Evolutionary conservation across 257 asterid genomes (phyloP).

Genomic region (Solanum corneliomulleri): DNA sequence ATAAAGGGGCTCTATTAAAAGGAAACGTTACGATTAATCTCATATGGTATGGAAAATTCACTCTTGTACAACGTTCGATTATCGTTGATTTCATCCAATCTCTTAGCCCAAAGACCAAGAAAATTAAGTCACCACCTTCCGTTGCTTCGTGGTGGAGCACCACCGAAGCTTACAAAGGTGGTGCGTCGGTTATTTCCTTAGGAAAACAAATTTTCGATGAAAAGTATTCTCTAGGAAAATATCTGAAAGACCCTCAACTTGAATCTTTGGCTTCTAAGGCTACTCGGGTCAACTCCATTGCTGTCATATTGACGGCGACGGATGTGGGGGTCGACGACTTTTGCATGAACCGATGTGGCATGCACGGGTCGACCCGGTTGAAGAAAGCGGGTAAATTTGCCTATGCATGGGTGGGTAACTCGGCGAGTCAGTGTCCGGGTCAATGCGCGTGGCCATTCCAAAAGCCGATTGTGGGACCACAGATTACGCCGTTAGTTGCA

Average conservation of each 20-base stretch:
- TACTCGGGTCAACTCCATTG: constrained; percentile 4
- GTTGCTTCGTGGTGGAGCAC: constrained; percentile 38
- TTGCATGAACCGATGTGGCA: constrained; percentile 36
- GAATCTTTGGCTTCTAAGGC: constrained; percentile 13
- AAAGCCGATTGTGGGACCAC: constrained; percentile 34
- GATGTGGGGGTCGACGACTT: constrained; percentile 35
- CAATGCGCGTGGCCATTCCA: constrained; percentile 48
- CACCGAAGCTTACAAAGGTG: constrained; percentile 21
- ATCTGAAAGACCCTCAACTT: constrained; percentile 13
- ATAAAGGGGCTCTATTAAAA: constrained; percentile 24
- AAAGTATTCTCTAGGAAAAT: constrained; percentile 23
- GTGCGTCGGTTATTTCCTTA: not conserved
- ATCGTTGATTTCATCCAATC: constrained; percentile 30
- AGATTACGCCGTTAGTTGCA: constrained; percentile 24
- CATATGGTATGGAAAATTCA: constrained; percentile 36
- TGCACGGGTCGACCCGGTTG: constrained; percentile 25
- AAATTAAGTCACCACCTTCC: not conserved
- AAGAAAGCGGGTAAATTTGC: constrained; percentile 7
- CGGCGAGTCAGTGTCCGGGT: constrained; percentile 36
- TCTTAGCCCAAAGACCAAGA: not conserved
- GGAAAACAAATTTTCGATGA: constrained; percentile 9
- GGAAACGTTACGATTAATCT: constrained; percentile 28
- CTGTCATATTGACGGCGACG: constrained; percentile 23
- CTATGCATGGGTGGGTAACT: constrained; percentile 42
- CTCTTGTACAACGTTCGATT: constrained; percentile 22